Evolutionary conservation across 2,329 filamentous ascomycete genomes (phyloP).

Genomic region (Reticulascus tulasneorum): DNA sequence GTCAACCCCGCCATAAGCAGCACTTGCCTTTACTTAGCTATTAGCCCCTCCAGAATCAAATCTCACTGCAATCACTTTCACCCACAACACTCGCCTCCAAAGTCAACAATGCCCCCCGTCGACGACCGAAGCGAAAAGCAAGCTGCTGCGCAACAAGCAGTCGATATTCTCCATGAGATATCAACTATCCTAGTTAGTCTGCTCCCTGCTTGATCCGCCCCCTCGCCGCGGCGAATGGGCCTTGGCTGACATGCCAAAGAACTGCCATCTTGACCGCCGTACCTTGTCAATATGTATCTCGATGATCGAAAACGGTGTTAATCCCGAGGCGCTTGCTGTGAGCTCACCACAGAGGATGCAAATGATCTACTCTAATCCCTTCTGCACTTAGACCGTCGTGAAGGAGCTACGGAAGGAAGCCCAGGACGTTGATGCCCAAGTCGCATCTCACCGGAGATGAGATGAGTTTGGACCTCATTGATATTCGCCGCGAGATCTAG

Average conservation of each 20-base stretch:
- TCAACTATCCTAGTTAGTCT: slow-evolving; percentile 79
- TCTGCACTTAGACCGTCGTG: slow-evolving; percentile 51
- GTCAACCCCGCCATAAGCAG: too few relatives aligned
- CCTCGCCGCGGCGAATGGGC: neutral
- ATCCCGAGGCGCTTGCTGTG: slow-evolving; percentile 91
- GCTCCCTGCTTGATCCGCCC: neutral
- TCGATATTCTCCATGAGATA: slow-evolving; percentile 80
- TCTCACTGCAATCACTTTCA: neutral
- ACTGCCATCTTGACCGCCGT: slow-evolving; percentile 86
- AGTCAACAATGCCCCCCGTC: slow-evolving; percentile 1
- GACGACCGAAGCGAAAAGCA: slow-evolving; percentile 61
- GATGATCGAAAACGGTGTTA: slow-evolving; percentile 94
- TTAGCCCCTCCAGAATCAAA: too few relatives aligned
- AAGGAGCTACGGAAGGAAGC: slow-evolving; percentile 57
- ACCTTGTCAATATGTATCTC: slow-evolving; percentile 94
- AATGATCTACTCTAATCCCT: neutral
- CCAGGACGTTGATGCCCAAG: slow-evolving; percentile 43
- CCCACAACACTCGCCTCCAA: slow-evolving; percentile 8
- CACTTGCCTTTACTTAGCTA: too few relatives aligned
- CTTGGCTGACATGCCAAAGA: slow-evolving; percentile 49
- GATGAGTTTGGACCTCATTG: too few relatives aligned
- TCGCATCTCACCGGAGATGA: slow-evolving; percentile 23
- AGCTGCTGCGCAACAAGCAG: slow-evolving; percentile 73
- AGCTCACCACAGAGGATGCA: slow-evolving; percentile 25
- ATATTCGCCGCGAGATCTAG: too few relatives aligned